Percentiles rank a stretch among this genome's conserved stretches.
These are phyloP conservation scores for Malassezia restricta DNA, from an alignment of 1,284 basidiomycete species.

Conservation along the genomic window DNA sequence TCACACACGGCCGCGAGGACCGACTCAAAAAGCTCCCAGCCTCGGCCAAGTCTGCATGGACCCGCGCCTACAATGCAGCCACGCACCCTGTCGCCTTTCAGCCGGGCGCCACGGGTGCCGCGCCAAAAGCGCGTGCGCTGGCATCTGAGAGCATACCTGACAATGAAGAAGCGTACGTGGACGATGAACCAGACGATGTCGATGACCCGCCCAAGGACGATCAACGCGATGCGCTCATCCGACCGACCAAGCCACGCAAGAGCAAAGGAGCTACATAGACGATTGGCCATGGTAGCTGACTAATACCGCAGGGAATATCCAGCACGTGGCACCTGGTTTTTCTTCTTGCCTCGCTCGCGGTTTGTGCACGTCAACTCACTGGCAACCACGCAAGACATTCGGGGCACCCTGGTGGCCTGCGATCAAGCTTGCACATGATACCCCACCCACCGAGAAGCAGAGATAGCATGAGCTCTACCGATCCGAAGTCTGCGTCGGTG, in stretches of 20 bases:
- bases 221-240: constrained; percentile 4
- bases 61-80: constrained; percentile 48
- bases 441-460: too few relatives aligned
- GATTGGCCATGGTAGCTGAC: not conserved
- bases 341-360: not conserved
- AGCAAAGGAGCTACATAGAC: not conserved
- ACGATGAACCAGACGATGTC: constrained; percentile 6
- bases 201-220: constrained; percentile 4
- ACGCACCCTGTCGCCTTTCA: constrained; percentile 12
- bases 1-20: constrained; percentile 57
- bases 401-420: too few relatives aligned
- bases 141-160: constrained; percentile 7
- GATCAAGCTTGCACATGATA: too few relatives aligned
- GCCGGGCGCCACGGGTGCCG: not conserved
- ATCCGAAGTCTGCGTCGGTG: too few relatives aligned
- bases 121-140: constrained; percentile 4
- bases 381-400: too few relatives aligned
- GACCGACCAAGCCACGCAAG: constrained; percentile 1
- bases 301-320: not conserved
- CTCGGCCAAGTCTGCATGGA: constrained; percentile 71
- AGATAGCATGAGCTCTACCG: too few relatives aligned
- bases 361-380: not conserved
- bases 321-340: constrained; percentile 6
- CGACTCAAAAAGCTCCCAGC: constrained; percentile 72
- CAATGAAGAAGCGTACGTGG: constrained; percentile 14